Evolutionary conservation across 2,329 filamentous ascomycete genomes (phyloP), one percentile per base, ranked within the genome.

Genomic region (Fusarium papillatum): DNA sequence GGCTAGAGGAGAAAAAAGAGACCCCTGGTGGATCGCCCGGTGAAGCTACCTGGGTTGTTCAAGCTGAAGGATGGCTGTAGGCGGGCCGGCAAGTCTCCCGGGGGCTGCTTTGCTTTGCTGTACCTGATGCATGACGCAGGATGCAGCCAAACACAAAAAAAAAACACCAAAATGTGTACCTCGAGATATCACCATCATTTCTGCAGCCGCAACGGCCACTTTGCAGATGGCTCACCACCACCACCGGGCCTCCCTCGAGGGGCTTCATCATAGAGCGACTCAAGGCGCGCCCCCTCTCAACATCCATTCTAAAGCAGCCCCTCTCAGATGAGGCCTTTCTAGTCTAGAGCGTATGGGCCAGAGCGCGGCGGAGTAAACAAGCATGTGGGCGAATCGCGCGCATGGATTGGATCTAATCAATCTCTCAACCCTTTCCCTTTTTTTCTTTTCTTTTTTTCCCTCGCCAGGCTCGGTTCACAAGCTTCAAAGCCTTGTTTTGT

Each of bases 361-460:
- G 68, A 71, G 68, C 62, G 68, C 43, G 29, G 39, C 50, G 59
- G 71, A 64, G 65, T 43, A 26, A 41, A 14, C 41, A 41, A 66
- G 57, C 75, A 75, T 76, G 36, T 75, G 62, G 72, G 64, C 72
- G 72, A 71, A 73, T 75, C 59, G 62, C 38, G 57, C 53, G 41
- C 43, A 68, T 43, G 59, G 48, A 75, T 67, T 77, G 69, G 62
- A 76, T 76, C 75, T 76, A 76, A 77, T 76, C 75, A 75, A 76
- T 76, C 75, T 75, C 39, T 72, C 41, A 63, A 66, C 50, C 50
- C 50, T 55, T 55, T 55, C 50, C 50, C 50, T 55, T 55, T 55
- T 55, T 50, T 53, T 50, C 17, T 7, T 57, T 66, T 65, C 50
- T 8, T 26, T 29, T 55, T 68, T 66, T 64, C 5, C 62, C 43